Conservation (phyloP, 805 yeast genomes). For the Isabelozyma heimii region DNA sequence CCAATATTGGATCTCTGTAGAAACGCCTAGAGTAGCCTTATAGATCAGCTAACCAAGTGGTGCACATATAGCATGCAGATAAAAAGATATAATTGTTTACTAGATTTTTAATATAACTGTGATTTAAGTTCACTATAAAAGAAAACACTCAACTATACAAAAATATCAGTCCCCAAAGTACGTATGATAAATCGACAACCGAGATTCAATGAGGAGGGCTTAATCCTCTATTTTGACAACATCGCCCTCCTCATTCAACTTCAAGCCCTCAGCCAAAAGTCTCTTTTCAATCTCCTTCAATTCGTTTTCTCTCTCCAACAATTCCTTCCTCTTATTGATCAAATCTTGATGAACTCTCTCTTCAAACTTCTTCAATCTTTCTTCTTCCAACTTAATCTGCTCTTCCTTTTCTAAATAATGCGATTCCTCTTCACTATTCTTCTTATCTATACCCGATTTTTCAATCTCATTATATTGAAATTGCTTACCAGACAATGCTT, state of each 20-base stretch:
- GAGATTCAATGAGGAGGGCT: neutral
- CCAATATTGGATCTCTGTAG: too few species aligned
- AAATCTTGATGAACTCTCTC: constrained; percentile 87
- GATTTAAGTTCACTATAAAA: too few species aligned
- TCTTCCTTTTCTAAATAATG: constrained; percentile 69
- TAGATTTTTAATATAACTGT: too few species aligned
- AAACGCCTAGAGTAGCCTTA: too few species aligned
- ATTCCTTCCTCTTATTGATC: constrained; percentile 74
- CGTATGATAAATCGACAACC: too few species aligned
- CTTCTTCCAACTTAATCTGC: constrained; percentile 86
- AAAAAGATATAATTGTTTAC: too few species aligned
- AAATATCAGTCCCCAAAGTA: too few species aligned
- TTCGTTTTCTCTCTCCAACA: constrained; percentile 81
- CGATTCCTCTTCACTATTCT: constrained; percentile 14
- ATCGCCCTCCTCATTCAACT: constrained; percentile 36
- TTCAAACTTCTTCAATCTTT: constrained; percentile 80
- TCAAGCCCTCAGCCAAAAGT: constrained; percentile 55
- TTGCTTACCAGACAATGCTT: constrained; percentile 67
- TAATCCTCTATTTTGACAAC: constrained; percentile 24
- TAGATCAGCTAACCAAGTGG: too few species aligned
- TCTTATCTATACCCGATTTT: neutral
- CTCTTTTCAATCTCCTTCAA: constrained; percentile 77
- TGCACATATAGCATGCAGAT: too few species aligned
- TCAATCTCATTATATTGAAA: constrained; percentile 29
- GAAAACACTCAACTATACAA: too few species aligned